Percentiles rank a stretch among this genome's conserved stretches.
Conservation (phyloP, 129 eudicot species). For the Helianthus tuberosus region DNA sequence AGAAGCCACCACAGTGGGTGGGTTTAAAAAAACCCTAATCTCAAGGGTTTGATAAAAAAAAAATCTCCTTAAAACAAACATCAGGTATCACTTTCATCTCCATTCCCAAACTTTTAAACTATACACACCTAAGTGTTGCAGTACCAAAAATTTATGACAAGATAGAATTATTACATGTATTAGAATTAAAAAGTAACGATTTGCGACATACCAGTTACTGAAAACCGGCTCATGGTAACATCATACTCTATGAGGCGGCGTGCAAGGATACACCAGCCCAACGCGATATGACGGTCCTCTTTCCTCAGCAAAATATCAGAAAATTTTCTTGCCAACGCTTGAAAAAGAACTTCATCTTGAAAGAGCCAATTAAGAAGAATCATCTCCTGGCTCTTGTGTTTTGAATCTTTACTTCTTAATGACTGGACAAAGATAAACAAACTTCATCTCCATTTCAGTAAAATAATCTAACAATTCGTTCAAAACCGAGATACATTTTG, state of each 20-base stretch:
- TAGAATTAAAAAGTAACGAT: constrained; percentile 11
- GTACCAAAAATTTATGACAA: not conserved
- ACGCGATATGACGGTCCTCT: constrained; percentile 75
- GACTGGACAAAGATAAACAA: constrained; percentile 40
- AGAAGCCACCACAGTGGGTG: not conserved
- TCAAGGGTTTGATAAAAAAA: not conserved
- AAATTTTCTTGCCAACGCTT: constrained; percentile 49
- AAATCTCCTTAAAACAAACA: not conserved
- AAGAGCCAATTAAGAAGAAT: constrained; percentile 86
- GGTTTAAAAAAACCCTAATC: not conserved
- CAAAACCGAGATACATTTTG: not conserved
- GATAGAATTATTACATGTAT: not conserved
- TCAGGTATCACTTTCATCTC: not conserved
- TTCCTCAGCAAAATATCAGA: constrained; percentile 55
- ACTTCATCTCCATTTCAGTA: not conserved
- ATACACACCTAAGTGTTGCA: not conserved
- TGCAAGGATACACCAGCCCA: constrained; percentile 90
- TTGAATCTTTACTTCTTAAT: constrained; percentile 54
- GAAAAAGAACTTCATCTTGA: constrained; percentile 67
- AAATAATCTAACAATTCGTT: not conserved
- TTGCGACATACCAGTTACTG: constrained; percentile 49
- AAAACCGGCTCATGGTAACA: constrained; percentile 40
- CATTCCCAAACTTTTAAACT: not conserved
- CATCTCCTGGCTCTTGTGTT: constrained; percentile 62
- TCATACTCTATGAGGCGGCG: constrained; percentile 76